These are phyloP conservation scores for Penicillium sp. DNA, from an alignment of 2,329 filamentous ascomycete genomes.

Conservation along the genomic window DNA sequence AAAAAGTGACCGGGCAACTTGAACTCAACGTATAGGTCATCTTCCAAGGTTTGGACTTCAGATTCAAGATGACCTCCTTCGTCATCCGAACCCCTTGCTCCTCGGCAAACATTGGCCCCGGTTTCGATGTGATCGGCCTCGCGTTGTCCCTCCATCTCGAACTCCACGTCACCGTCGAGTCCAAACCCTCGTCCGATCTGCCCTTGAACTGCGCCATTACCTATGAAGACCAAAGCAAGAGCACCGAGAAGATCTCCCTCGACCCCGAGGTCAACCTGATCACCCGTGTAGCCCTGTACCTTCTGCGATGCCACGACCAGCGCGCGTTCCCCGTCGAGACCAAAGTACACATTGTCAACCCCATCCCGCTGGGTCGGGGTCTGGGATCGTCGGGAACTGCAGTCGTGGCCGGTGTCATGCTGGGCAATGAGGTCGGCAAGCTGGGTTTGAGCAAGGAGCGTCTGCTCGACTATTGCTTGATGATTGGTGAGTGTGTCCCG, in stretches of 20 bases:
- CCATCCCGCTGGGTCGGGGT: constrained; percentile 87
- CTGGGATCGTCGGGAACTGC: constrained; percentile 94
- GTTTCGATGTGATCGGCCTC: constrained; percentile 94
- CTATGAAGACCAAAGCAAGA: constrained; percentile 80
- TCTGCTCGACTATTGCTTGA: constrained; percentile 92
- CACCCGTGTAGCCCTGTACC: constrained; percentile 89
- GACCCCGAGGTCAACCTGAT: constrained; percentile 87
- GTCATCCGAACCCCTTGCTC: constrained; percentile 83
- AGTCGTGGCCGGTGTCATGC: constrained; percentile 89
- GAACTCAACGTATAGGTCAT: not conserved
- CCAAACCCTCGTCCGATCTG: constrained; percentile 39
- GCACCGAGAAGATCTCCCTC: constrained; percentile 70
- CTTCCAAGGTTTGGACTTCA: not conserved
- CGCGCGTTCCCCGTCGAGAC: constrained; percentile 81
- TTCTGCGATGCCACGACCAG: constrained; percentile 86
- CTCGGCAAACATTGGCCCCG: constrained; percentile 94
- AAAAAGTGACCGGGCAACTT: not conserved
- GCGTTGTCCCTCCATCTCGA: constrained; percentile 93
- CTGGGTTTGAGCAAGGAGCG: constrained; percentile 75
- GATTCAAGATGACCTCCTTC: constrained; percentile 48
- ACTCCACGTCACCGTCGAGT: constrained; percentile 74
- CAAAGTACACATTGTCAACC: constrained; percentile 91
- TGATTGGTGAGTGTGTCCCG: constrained; percentile 68
- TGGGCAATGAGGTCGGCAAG: constrained; percentile 84
- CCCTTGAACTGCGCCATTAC: constrained; percentile 73